Conservation (phyloP, 129 eudicot genomes). For the Escallonia rubra region DNA sequence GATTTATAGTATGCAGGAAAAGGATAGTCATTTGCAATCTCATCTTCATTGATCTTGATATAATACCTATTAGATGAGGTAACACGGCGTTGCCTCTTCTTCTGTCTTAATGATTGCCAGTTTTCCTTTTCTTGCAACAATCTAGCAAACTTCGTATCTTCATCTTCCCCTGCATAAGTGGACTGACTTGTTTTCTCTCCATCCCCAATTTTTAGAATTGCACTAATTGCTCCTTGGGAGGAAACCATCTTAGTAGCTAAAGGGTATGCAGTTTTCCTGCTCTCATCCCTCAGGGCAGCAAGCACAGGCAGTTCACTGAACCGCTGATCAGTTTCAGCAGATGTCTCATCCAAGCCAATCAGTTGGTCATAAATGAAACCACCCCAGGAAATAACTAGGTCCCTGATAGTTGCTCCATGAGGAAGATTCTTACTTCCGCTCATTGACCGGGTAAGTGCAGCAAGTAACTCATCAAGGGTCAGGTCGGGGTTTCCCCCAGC, state of each 20-base stretch:
- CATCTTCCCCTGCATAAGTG: constrained; percentile 40
- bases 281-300: constrained; percentile 51
- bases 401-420: constrained; percentile 48
- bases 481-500: constrained; percentile 55
- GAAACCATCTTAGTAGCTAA: constrained; percentile 7
- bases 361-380: constrained; percentile 66
- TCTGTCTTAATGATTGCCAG: constrained; percentile 54
- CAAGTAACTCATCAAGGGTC: constrained; percentile 59
- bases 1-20: constrained; percentile 74
- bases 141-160: constrained; percentile 53
- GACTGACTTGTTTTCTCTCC: constrained; percentile 19
- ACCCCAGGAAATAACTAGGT: constrained; percentile 62
- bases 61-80: constrained; percentile 41
- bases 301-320: constrained; percentile 57
- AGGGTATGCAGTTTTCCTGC: constrained; percentile 23
- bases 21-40: constrained; percentile 73
- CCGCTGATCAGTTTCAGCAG: constrained; percentile 28
- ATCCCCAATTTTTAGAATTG: constrained; percentile 35
- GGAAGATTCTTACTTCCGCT: constrained; percentile 55
- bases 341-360: constrained; percentile 63
- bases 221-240: constrained; percentile 9
- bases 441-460: constrained; percentile 52
- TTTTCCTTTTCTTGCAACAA: constrained; percentile 64
- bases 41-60: constrained; percentile 71
- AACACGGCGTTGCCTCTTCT: constrained; percentile 31